Conservation (phyloP, 179 eudicot genomes). For the Monotropa hypopitys region DNA sequence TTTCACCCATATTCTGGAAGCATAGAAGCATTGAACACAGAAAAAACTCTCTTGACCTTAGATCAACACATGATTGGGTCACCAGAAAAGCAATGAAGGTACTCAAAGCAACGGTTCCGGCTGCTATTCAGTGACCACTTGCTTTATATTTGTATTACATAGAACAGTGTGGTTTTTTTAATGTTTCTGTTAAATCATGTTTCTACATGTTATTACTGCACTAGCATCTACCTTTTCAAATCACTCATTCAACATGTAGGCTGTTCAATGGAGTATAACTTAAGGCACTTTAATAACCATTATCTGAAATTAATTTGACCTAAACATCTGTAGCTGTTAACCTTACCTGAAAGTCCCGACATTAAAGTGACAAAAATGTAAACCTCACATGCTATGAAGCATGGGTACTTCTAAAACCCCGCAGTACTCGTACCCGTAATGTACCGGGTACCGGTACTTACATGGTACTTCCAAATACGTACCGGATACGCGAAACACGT, state of each 20-base stretch:
- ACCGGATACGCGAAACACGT: no score
- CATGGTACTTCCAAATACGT: no score
- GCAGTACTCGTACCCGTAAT: no score
- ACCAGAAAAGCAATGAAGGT: background rate
- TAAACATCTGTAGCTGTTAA: no score
- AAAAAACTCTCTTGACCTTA: background rate
- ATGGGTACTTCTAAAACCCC: no score
- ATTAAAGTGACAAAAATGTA: background rate
- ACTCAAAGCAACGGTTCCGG: background rate
- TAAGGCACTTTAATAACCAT: background rate
- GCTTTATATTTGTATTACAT: background rate
- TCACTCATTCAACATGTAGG: background rate
- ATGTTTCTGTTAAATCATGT: background rate
- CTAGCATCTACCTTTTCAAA: background rate
- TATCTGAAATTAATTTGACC: no score
- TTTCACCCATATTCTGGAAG: background rate
- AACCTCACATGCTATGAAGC: background rate
- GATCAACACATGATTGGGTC: background rate
- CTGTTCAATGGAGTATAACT: background rate
- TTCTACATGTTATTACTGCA: background rate
- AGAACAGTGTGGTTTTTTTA: no score
- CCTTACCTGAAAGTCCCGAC: background rate
- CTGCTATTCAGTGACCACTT: background rate
- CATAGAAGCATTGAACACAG: background rate
- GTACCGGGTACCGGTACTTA: no score